Percentiles rank a stretch among this genome's conserved stretches.
These are phyloP conservation scores for Penicillium sp. DNA, from an alignment of 2,329 filamentous ascomycete genomes.

Conservation along the genomic window DNA sequence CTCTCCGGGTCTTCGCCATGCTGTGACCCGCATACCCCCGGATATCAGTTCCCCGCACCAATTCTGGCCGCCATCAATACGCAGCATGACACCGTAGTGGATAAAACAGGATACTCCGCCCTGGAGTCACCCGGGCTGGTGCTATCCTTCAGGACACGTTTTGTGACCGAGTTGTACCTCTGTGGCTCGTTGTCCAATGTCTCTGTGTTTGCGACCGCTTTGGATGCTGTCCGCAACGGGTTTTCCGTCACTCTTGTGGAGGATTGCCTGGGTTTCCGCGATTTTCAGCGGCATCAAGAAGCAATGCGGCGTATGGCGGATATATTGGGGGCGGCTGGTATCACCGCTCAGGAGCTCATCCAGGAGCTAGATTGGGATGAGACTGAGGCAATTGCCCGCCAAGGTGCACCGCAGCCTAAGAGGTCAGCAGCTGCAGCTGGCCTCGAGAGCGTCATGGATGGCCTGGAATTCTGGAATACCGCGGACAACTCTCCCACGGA, in stretches of 20 bases:
- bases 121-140: slow-evolving; percentile 68
- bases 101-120: slow-evolving; percentile 80
- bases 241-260: slow-evolving; percentile 78
- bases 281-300: slow-evolving; percentile 57
- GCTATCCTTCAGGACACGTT: slow-evolving; percentile 66
- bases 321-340: slow-evolving; percentile 62
- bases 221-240: slow-evolving; percentile 81
- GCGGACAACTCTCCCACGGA: slow-evolving; percentile 8
- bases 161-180: slow-evolving; percentile 81
- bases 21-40: slow-evolving; percentile 34
- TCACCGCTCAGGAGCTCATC: slow-evolving; percentile 54
- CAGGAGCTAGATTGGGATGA: slow-evolving; percentile 38
- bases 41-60: slow-evolving; percentile 45
- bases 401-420: slow-evolving; percentile 11
- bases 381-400: slow-evolving; percentile 31
- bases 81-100: slow-evolving; percentile 46
- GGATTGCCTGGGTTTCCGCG: slow-evolving; percentile 78
- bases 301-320: slow-evolving; percentile 64
- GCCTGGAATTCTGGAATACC: slow-evolving; percentile 24
- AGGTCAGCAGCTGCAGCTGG: slow-evolving; percentile 21
- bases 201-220: slow-evolving; percentile 79
- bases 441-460: slow-evolving; percentile 31
- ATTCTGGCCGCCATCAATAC: slow-evolving; percentile 45
- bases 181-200: slow-evolving; percentile 80
- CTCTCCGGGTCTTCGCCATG: slow-evolving; percentile 31